Conservation (phyloP, 2,329 filamentous ascomycete species). For the Apiospora malaysiana region DNA sequence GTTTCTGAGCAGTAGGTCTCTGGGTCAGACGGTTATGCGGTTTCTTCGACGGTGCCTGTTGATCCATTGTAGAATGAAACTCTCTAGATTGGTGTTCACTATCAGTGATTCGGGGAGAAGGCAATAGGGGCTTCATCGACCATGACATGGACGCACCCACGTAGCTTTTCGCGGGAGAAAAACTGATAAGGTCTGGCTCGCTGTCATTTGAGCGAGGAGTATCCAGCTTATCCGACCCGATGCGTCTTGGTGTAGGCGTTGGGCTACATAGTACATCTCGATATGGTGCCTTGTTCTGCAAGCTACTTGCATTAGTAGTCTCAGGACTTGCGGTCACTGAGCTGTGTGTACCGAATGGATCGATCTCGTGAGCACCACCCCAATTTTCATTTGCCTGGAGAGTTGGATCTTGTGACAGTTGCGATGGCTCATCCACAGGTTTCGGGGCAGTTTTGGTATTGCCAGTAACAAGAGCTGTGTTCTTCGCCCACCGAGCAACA, state of each 20-base stretch:
- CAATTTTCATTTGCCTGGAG: background rate
- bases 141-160: background rate
- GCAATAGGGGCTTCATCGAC: background rate
- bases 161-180: conserved; percentile 16
- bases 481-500: conserved; percentile 14
- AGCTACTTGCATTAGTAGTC: conserved; percentile 19
- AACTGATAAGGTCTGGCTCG: background rate
- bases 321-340: conserved; percentile 20
- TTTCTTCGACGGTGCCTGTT: background rate
- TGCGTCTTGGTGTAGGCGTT: background rate
- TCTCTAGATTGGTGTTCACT: background rate
- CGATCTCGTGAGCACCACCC: background rate
- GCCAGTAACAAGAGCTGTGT: background rate
- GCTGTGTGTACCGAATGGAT: background rate
- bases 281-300: background rate
- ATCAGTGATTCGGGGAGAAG: background rate
- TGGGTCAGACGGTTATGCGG: background rate
- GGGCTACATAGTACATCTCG: background rate
- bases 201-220: background rate
- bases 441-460: background rate
- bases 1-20: background rate
- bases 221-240: background rate
- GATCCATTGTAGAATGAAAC: conserved; percentile 10
- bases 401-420: background rate
- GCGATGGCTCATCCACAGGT: background rate